These are phyloP conservation scores for Xylaria arbuscula DNA, from an alignment of 2,329 filamentous ascomycete genomes.

Conservation along the genomic window DNA sequence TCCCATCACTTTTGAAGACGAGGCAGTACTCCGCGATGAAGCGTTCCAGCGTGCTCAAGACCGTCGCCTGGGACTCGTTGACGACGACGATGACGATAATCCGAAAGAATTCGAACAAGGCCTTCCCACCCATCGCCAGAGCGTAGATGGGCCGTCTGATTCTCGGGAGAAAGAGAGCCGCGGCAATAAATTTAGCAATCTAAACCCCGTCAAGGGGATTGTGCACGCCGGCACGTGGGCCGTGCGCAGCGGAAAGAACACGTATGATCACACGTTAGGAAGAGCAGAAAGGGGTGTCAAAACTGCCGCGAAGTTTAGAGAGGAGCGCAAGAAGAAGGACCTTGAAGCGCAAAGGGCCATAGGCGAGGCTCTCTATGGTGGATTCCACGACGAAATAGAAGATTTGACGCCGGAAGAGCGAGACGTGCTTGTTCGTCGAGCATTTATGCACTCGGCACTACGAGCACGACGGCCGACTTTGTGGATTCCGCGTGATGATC, in stretches of 20 bases:
- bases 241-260: slow-evolving; percentile 60
- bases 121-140: slow-evolving; percentile 54
- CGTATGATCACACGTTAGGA: slow-evolving; percentile 59
- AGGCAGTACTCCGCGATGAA: slow-evolving; percentile 89
- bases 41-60: slow-evolving; percentile 86
- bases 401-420: slow-evolving; percentile 91
- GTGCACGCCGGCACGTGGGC: slow-evolving; percentile 62
- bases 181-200: slow-evolving; percentile 46
- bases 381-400: slow-evolving; percentile 91
- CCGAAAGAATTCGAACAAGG: slow-evolving; percentile 55
- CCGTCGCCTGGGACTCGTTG: slow-evolving; percentile 70
- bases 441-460: slow-evolving; percentile 90
- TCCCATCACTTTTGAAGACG: slow-evolving; percentile 94
- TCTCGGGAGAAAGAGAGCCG: slow-evolving; percentile 43
- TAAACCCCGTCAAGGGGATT: slow-evolving; percentile 59
- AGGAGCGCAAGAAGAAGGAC: slow-evolving; percentile 65
- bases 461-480: slow-evolving; percentile 86
- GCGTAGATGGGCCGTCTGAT: slow-evolving; percentile 55
- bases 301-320: slow-evolving; percentile 61
- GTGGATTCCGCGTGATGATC: slow-evolving; percentile 91
- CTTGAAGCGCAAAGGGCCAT: slow-evolving; percentile 79
- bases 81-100: slow-evolving; percentile 63
- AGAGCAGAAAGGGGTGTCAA: slow-evolving; percentile 55
- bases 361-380: slow-evolving; percentile 84
- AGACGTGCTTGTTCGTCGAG: slow-evolving; percentile 84